A percentile compares a stretch with the other conserved stretches of the same genome.
Conservation (phyloP, 2,329 filamentous ascomycete species). For the Fusarium subglutinans region DNA sequence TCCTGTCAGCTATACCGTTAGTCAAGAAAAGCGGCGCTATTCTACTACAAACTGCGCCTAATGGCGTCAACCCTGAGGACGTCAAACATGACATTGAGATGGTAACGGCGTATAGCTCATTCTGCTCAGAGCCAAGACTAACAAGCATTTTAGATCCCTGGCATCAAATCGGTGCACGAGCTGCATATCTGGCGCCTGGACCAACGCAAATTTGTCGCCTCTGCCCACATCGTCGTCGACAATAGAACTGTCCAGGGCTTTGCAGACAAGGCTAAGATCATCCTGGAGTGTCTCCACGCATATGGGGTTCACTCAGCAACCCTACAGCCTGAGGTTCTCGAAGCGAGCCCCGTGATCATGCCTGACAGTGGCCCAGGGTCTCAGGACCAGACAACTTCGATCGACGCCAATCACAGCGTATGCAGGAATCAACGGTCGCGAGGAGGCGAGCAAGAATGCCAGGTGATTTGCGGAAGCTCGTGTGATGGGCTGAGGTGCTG, state of each 20-base stretch:
- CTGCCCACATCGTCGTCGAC: slow-evolving; percentile 72
- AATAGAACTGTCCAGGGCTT: slow-evolving; percentile 67
- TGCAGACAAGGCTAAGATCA: slow-evolving; percentile 66
- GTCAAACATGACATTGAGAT: slow-evolving; percentile 75
- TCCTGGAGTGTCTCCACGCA: slow-evolving; percentile 75
- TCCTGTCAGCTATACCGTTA: slow-evolving; percentile 70
- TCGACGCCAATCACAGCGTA: slow-evolving; percentile 11
- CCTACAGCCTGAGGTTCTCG: slow-evolving; percentile 69
- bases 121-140: slow-evolving; percentile 3
- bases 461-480: slow-evolving; percentile 60
- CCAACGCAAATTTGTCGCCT: slow-evolving; percentile 74
- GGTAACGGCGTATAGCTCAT: slow-evolving; percentile 47
- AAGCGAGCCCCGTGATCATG: slow-evolving; percentile 16
- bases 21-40: slow-evolving; percentile 71
- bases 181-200: slow-evolving; percentile 79
- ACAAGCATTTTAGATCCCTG: slow-evolving; percentile 64
- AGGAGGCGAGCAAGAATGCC: slow-evolving; percentile 52
- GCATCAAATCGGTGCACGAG: slow-evolving; percentile 74
- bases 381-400: slow-evolving; percentile 13
- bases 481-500: slow-evolving; percentile 65
- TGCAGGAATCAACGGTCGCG: slow-evolving; percentile 19
- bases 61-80: slow-evolving; percentile 67
- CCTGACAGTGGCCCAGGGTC: slow-evolving; percentile 8
- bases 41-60: slow-evolving; percentile 72
- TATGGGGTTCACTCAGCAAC: slow-evolving; percentile 79